Percentiles rank a stretch among this genome's conserved stretches.
These are phyloP conservation scores for Amanita subjunquillea DNA, from an alignment of 768 basidiomycete species.

Conservation along the genomic window DNA sequence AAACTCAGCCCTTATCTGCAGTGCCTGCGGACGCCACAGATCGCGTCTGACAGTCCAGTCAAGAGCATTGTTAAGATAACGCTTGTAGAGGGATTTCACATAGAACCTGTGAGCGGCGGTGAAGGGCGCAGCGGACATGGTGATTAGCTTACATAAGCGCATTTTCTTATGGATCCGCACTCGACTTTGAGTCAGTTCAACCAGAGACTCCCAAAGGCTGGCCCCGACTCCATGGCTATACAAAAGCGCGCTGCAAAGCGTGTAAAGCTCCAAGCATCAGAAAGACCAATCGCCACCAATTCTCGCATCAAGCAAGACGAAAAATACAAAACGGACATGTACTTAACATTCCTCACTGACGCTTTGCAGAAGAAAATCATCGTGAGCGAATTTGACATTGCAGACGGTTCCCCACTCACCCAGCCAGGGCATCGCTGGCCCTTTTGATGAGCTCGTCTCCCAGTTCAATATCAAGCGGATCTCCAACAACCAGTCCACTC, in stretches of 20 bases:
- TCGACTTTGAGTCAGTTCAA: slow-evolving; percentile 70
- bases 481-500: slow-evolving; percentile 18
- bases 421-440: slow-evolving; percentile 51
- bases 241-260: slow-evolving; percentile 28
- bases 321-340: slow-evolving; percentile 71
- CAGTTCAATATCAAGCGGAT: slow-evolving; percentile 60
- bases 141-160: slow-evolving; percentile 7
- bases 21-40: slow-evolving; percentile 76
- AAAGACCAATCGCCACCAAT: slow-evolving; percentile 66
- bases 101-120: slow-evolving; percentile 69
- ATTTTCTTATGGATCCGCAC: slow-evolving; percentile 59
- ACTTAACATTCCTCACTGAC: slow-evolving; percentile 73
- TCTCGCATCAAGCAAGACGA: slow-evolving; percentile 72
- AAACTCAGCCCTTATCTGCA: slow-evolving; percentile 86
- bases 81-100: slow-evolving; percentile 87
- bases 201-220: slow-evolving; percentile 57
- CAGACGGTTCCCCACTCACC: slow-evolving; percentile 10
- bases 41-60: slow-evolving; percentile 88
- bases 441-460: slow-evolving; percentile 83
- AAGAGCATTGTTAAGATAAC: slow-evolving; percentile 75
- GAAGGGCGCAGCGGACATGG: slow-evolving; percentile 55
- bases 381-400: slow-evolving; percentile 30
- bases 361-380: slow-evolving; percentile 65
- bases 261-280: slow-evolving; percentile 17
- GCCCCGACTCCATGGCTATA: slow-evolving; percentile 28